These are phyloP conservation scores for Micractinium sp. DNA, from an alignment of 139 green algal genomes.

Conservation along the genomic window DNA sequence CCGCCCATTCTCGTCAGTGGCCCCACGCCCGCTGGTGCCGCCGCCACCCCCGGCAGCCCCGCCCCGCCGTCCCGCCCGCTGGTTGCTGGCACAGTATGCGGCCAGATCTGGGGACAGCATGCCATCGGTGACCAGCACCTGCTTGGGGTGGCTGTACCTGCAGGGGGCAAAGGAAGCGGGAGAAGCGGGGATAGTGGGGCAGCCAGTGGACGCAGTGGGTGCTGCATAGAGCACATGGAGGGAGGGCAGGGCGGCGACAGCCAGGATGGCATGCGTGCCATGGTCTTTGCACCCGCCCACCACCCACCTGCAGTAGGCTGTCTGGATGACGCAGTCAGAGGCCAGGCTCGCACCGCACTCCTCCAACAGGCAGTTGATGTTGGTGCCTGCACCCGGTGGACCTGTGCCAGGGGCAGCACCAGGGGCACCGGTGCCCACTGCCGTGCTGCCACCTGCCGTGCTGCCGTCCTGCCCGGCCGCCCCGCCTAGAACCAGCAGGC, in stretches of 20 bases:
- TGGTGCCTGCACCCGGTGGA: constrained; percentile 53
- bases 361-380: constrained; percentile 87
- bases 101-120: constrained; percentile 81
- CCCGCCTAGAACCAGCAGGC: constrained; percentile 61
- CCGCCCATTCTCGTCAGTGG: not conserved
- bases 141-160: constrained; percentile 90
- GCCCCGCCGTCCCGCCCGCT: not conserved
- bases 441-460: not conserved
- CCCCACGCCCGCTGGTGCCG: not conserved
- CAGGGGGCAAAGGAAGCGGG: not conserved
- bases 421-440: not conserved
- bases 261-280: too few species aligned
- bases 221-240: too few species aligned
- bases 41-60: not conserved
- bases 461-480: constrained; percentile 67
- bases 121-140: constrained; percentile 82
- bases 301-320: constrained; percentile 7
- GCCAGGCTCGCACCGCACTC: constrained; percentile 81
- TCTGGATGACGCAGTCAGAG: constrained; percentile 73
- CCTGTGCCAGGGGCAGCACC: not conserved
- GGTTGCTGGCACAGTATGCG: constrained; percentile 22
- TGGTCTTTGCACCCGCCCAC: not conserved
- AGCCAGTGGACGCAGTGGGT: not conserved
- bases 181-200: not conserved
- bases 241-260: too few species aligned